phyloP scores from a whole-genome alignment of 345 rosid species.

The Streptanthus diversifolius region DNA sequence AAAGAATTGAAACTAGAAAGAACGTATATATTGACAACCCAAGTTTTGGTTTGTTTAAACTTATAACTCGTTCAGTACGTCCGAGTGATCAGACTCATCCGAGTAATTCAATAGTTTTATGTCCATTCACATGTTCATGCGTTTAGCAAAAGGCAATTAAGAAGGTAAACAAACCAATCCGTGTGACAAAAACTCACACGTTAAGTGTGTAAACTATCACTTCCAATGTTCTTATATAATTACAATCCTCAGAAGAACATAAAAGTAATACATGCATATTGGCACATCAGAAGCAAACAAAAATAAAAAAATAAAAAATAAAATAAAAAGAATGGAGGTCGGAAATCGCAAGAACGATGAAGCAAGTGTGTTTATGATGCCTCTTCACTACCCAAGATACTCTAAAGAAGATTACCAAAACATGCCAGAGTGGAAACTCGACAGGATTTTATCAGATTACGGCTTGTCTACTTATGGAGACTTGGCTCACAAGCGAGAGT shows the following conservation, averaged over 20 bases:
- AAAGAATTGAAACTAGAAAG: background rate
- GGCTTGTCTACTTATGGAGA: conserved; percentile 48
- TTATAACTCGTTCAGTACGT: background rate
- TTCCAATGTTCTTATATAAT: conserved; percentile 1
- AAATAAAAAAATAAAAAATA: background rate
- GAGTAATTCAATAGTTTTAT: conserved; percentile 4
- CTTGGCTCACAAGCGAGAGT: conserved; percentile 48
- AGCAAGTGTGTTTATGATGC: conserved; percentile 45
- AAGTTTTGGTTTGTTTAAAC: background rate
- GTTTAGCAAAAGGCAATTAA: conserved; percentile 14
- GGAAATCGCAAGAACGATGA: conserved; percentile 14
- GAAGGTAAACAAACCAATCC: conserved; percentile 32
- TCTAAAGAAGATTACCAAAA: conserved; percentile 48
- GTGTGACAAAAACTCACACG: conserved; percentile 31
- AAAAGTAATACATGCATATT: conserved; percentile 5
- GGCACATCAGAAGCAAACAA: background rate
- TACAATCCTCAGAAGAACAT: background rate
- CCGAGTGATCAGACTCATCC: background rate
- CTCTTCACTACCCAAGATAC: conserved; percentile 61
- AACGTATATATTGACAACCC: background rate
- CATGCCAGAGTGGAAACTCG: conserved; percentile 64
- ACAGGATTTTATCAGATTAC: conserved; percentile 49
- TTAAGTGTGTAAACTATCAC: conserved; percentile 16
- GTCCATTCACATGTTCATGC: conserved; percentile 29
- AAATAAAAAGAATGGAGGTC: conserved; percentile 15